Evolutionary conservation across 1,284 basidiomycete species (phyloP).

Genomic region (Thelephora terrestris): DNA sequence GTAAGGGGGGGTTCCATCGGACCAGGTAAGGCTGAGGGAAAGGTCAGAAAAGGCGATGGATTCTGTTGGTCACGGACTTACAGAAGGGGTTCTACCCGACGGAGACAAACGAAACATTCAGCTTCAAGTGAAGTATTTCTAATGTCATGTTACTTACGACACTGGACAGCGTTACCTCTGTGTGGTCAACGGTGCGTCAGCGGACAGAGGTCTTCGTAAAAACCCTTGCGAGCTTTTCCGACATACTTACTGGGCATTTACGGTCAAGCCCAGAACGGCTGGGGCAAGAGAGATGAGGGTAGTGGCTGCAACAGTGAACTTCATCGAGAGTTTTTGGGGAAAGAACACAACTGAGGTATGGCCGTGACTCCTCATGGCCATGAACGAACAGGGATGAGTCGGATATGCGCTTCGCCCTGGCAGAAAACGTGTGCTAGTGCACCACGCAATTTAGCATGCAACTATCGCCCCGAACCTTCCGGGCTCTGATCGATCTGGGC

Average conservation of each 20-base stretch:
- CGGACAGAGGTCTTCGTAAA: background rate
- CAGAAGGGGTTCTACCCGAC: conserved; percentile 41
- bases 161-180: conserved; percentile 35
- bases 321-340: no score
- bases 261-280: conserved; percentile 36
- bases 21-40: conserved; percentile 34
- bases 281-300: conserved; percentile 38
- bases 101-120: background rate
- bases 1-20: conserved; percentile 47
- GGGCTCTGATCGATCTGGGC: no score
- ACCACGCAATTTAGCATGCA: no score
- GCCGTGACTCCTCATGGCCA: no score
- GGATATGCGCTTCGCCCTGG: no score
- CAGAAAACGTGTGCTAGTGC: no score
- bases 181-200: background rate
- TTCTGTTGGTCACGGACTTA: no score
- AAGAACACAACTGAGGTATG: no score
- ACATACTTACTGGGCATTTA: conserved; percentile 70
- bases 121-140: no score
- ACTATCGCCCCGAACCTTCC: no score
- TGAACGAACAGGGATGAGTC: no score
- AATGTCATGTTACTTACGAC: conserved; percentile 37
- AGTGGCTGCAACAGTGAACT: conserved; percentile 33
- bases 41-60: no score
- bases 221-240: background rate